Conservation (phyloP, 192 early-diverging fungal species). For the Geranomyces variabilis region DNA sequence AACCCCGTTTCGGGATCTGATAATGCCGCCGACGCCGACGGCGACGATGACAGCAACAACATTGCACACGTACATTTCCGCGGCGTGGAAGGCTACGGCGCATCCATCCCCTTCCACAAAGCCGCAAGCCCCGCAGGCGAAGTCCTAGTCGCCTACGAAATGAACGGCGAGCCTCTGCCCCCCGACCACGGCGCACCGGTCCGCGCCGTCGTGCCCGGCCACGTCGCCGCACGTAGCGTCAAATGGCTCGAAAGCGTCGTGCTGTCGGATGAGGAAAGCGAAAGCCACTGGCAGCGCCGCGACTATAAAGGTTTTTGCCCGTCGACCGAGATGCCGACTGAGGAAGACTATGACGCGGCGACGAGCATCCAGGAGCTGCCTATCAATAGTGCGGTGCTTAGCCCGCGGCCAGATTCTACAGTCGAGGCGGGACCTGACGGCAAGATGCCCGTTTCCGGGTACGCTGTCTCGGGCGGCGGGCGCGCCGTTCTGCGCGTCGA, state of each 20-base stretch:
- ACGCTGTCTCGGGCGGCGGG: conserved; percentile 46
- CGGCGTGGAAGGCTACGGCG: conserved; percentile 63
- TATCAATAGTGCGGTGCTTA: conserved; percentile 75
- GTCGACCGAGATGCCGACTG: conserved; percentile 18
- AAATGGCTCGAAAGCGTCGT: conserved; percentile 67
- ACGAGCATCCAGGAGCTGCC: conserved; percentile 74
- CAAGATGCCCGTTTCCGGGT: conserved; percentile 39
- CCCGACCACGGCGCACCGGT: conserved; percentile 80
- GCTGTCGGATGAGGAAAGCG: conserved; percentile 46
- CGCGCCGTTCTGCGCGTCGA: conserved; percentile 50
- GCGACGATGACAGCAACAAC: conserved; percentile 54
- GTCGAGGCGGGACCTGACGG: conserved; percentile 45
- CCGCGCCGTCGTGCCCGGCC: conserved; percentile 85
- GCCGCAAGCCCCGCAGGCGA: conserved; percentile 67
- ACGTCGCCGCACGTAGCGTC: conserved; percentile 85
- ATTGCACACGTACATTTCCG: conserved; percentile 55
- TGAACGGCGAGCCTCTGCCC: conserved; percentile 50
- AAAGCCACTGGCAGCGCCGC: conserved; percentile 49
- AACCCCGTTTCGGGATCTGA: neutral
- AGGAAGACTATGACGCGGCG: conserved; percentile 54
- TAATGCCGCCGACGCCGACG: conserved; percentile 52
- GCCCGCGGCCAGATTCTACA: conserved; percentile 46
- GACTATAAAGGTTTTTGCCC: conserved; percentile 64
- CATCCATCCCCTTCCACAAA: conserved; percentile 68
- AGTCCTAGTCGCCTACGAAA: conserved; percentile 75